Conservation (phyloP, 2,329 filamentous ascomycete species). For the Monilinia fructicola region DNA sequence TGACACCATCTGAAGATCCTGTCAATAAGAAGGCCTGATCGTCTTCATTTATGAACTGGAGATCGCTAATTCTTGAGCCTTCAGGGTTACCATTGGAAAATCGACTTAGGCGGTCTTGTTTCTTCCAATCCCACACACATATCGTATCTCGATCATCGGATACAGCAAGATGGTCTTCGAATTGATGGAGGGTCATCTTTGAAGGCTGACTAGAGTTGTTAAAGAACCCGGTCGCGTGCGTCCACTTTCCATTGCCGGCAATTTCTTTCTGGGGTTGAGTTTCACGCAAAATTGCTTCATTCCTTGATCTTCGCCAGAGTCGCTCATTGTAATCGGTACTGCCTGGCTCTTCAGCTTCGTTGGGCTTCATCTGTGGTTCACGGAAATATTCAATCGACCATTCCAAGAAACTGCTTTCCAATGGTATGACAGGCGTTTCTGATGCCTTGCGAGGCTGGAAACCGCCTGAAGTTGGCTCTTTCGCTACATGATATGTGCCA, state of each 20-base stretch:
- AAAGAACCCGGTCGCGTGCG: conserved; percentile 75
- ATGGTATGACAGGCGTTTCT: conserved; percentile 64
- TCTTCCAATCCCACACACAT: conserved; percentile 91
- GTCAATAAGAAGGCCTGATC: conserved; percentile 94
- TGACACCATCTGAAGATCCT: conserved; percentile 89
- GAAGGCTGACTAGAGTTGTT: conserved; percentile 87
- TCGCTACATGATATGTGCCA: conserved; percentile 72
- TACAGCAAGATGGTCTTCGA: conserved; percentile 91
- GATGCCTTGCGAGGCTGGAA: conserved; percentile 64
- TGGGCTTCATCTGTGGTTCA: conserved; percentile 96
- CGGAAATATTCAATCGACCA: conserved; percentile 99
- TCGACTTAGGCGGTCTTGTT: conserved; percentile 68
- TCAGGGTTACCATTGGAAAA: conserved; percentile 95
- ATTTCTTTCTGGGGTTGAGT: conserved; percentile 92
- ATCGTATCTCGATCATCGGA: conserved; percentile 91
- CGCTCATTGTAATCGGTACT: conserved; percentile 95
- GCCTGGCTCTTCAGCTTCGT: conserved; percentile 92
- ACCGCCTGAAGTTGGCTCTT: conserved; percentile 75
- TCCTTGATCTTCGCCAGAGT: conserved; percentile 87
- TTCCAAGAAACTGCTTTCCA: conserved; percentile 82
- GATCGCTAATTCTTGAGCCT: conserved; percentile 88
- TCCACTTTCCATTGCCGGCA: conserved; percentile 84
- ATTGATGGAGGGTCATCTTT: conserved; percentile 96
- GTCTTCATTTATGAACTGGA: conserved; percentile 98
- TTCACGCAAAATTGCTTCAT: conserved; percentile 86